Evolutionary conservation across 1,284 basidiomycete genomes (phyloP), one percentile per base, ranked within the genome.

Genomic region (Moesziomyces globuligerus): DNA sequence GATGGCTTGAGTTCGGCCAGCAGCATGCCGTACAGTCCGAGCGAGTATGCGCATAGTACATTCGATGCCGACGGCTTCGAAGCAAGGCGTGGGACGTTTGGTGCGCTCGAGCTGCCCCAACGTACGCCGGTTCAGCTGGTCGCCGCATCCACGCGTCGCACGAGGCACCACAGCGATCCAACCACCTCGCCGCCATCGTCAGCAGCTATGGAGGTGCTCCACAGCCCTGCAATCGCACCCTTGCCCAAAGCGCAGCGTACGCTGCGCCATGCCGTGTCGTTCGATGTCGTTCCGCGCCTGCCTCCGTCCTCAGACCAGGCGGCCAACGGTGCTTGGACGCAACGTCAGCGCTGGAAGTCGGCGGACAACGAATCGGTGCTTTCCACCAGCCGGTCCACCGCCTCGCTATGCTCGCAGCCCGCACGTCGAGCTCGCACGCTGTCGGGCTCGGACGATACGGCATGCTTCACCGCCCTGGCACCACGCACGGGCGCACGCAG

Each of bases 401-500:
- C 44, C 6, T 43, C 48, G 10, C 46, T 45, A 20, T n/a, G 7
- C 4, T 4, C 13, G n/a, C 20, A 8, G 18, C n/a, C 18, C 6
- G n/a, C 37, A 18, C 18, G 7, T 8, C 18, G n/a, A 21, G 17
- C 37, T 18, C 18, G 20, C 37, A 20, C n/a, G 9, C 10, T 18
- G 11, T 38, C 37, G 9, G 37, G 20, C 4, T 18, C 18, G 18
- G 37, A 38, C 7, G 37, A 21, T 7, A 38, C n/a, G 18, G 37
- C 44, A 7, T 57, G 49, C 10, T 55, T 43, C 20, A 66, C 62
- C 1, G 13, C 62, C 4, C 41, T 66, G 0, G 52, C 51, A 8
- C 62, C 62, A 6, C 51, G 62, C 1, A 41, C 39, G 8, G 62
- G 62, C 4, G 62, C 62, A 0, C 59, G 55, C 38, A 55, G 46